Evolutionary conservation across 1,139 yeast species (phyloP).

Genomic region (Lodderomyces parapsilosis): DNA sequence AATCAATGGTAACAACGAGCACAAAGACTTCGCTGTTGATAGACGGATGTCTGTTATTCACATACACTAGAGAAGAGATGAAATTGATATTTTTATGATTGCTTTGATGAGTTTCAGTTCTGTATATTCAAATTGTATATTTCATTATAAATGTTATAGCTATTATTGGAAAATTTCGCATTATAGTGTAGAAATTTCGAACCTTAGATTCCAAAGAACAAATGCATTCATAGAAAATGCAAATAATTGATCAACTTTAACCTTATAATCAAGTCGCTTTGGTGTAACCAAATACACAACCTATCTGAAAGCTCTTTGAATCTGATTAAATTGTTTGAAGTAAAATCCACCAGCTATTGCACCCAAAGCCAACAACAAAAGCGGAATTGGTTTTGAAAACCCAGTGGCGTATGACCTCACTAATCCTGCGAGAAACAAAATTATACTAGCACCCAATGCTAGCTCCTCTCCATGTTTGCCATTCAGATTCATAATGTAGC

Average conservation of each 20-base stretch:
- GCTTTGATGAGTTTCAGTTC: background rate
- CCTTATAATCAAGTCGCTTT: no score
- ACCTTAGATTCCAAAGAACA: no score
- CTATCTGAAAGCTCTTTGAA: constrained; percentile 30
- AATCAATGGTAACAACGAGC: background rate
- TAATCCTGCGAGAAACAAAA: constrained; percentile 67
- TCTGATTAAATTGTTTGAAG: constrained; percentile 63
- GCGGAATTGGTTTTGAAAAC: constrained; percentile 75
- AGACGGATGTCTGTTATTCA: background rate
- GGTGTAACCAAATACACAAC: no score
- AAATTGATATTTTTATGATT: background rate
- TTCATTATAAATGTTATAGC: background rate
- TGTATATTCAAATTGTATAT: background rate
- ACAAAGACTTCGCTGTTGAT: background rate
- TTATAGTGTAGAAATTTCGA: no score
- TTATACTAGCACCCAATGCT: constrained; percentile 69
- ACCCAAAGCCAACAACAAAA: constrained; percentile 66
- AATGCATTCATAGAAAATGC: no score
- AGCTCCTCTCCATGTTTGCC: constrained; percentile 78
- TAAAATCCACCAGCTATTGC: constrained; percentile 69
- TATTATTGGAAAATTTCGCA: background rate
- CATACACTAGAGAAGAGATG: background rate
- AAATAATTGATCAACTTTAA: no score
- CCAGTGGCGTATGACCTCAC: constrained; percentile 59
- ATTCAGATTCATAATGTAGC: constrained; percentile 70